Evolutionary conservation across 805 yeast genomes (phyloP).

Genomic region (Wickerhamiella kurtzmanii): DNA sequence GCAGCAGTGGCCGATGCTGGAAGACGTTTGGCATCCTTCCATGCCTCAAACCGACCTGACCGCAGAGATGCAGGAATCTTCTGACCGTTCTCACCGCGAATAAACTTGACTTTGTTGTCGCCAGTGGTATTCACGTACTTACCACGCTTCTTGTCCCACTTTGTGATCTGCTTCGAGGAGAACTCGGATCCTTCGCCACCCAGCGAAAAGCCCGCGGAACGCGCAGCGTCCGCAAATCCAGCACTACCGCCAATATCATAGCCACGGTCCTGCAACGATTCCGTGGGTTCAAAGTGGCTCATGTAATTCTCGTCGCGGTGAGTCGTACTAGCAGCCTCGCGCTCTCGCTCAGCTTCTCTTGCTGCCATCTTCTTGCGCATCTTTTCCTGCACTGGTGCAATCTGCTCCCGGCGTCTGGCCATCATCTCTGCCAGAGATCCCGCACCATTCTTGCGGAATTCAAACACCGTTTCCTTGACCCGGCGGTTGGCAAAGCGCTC

Average conservation of each 20-base stretch:
- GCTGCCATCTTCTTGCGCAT: slow-evolving; percentile 47
- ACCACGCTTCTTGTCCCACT: slow-evolving; percentile 90
- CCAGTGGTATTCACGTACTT: slow-evolving; percentile 64
- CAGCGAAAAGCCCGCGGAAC: slow-evolving; percentile 75
- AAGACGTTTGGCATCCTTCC: slow-evolving; percentile 64
- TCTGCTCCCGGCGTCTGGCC: slow-evolving; percentile 72
- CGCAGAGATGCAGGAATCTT: slow-evolving; percentile 81
- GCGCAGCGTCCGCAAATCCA: slow-evolving; percentile 74
- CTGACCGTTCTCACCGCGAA: slow-evolving; percentile 90
- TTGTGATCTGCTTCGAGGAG: slow-evolving; percentile 41
- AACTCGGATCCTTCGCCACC: slow-evolving; percentile 59
- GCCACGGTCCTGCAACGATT: slow-evolving; percentile 71
- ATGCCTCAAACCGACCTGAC: slow-evolving; percentile 82
- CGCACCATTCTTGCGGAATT: slow-evolving; percentile 43
- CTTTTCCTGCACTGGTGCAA: slow-evolving; percentile 74
- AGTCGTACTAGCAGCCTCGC: slow-evolving; percentile 13
- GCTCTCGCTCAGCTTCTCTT: slow-evolving; percentile 53
- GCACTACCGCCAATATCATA: slow-evolving; percentile 31
- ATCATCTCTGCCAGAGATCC: slow-evolving; percentile 62
- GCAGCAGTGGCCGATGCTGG: slow-evolving; percentile 40
- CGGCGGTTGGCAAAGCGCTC: slow-evolving; percentile 55
- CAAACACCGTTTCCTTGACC: slow-evolving; percentile 86
- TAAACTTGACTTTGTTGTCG: slow-evolving; percentile 56
- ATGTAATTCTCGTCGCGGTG: slow-evolving; percentile 39
- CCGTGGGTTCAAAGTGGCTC: slow-evolving; percentile 78